A percentile compares a stretch with the other conserved stretches of the same genome.
These are phyloP conservation scores for Nicotiana knightiana DNA, from an alignment of 257 asterid genomes.

Conservation along the genomic window DNA sequence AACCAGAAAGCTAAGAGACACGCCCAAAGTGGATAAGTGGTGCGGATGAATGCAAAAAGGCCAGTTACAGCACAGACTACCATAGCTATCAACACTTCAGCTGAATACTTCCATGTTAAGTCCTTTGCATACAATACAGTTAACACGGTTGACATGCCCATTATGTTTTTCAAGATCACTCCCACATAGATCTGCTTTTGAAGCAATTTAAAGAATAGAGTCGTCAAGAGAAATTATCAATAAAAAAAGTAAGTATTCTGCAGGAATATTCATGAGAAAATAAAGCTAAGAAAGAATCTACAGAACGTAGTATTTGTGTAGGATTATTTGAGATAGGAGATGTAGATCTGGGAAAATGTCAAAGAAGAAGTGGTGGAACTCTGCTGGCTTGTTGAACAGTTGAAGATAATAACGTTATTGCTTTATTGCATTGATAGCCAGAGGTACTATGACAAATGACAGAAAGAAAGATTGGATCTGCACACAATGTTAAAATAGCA, in stretches of 20 bases:
- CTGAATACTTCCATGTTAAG: constrained; percentile 55
- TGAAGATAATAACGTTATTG: constrained; percentile 29
- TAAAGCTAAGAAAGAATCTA: neutral
- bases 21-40: constrained; percentile 45
- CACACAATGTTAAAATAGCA: constrained; percentile 39
- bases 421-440: constrained; percentile 47
- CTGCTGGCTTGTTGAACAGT: constrained; percentile 50
- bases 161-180: constrained; percentile 58
- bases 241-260: neutral
- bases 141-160: constrained; percentile 44
- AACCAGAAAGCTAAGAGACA: constrained; percentile 42
- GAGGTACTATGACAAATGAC: constrained; percentile 46
- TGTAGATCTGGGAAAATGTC: constrained; percentile 60
- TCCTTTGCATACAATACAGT: constrained; percentile 49
- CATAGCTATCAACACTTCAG: constrained; percentile 48
- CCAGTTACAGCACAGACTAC: constrained; percentile 40
- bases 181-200: constrained; percentile 48
- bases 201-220: neutral
- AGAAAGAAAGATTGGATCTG: constrained; percentile 56
- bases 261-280: neutral
- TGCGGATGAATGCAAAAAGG: constrained; percentile 29
- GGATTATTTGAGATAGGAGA: neutral
- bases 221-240: neutral
- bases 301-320: too few species aligned
- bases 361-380: constrained; percentile 44